phyloP scores from a whole-genome alignment of 805 yeast species.

The Candida jianshihensis region DNA sequence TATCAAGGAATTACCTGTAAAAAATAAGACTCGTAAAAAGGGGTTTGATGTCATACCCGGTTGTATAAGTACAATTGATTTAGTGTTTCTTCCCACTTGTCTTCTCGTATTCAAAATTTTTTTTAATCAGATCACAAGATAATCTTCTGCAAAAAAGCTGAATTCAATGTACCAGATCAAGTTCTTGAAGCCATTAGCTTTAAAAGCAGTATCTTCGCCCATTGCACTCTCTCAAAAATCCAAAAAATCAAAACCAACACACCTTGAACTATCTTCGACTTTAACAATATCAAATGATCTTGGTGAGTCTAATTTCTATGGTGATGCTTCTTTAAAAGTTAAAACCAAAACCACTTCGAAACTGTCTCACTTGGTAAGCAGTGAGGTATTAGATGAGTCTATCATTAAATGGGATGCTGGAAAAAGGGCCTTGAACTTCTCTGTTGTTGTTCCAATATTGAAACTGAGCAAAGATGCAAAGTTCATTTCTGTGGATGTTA shows the following conservation, averaged over 20 bases:
- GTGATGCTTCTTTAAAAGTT: conserved; percentile 15
- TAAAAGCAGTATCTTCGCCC: neutral
- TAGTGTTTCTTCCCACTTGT: too few species aligned
- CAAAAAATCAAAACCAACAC: conserved; percentile 4
- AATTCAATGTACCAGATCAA: conserved; percentile 27
- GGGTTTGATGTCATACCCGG: too few species aligned
- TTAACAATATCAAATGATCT: conserved; percentile 31
- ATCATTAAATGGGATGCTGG: conserved; percentile 15
- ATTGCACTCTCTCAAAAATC: neutral
- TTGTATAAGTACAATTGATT: too few species aligned
- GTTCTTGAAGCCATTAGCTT: conserved; percentile 26
- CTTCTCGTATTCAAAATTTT: too few species aligned
- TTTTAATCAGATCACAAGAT: too few species aligned
- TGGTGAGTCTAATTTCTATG: conserved; percentile 33
- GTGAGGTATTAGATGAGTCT: neutral
- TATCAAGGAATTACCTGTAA: too few species aligned
- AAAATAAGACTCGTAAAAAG: too few species aligned
- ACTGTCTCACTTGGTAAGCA: neutral
- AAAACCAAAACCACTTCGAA: conserved; percentile 1
- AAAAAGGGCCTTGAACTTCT: conserved; percentile 14
- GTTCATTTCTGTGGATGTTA: conserved; percentile 10
- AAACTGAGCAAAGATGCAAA: neutral
- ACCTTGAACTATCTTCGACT: conserved; percentile 15
- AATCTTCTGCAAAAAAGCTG: too few species aligned
- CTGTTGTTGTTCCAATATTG: neutral